Evolutionary conservation across 352 stramenopile genomes (phyloP).

Genomic region (Globisporangium emineosum): DNA sequence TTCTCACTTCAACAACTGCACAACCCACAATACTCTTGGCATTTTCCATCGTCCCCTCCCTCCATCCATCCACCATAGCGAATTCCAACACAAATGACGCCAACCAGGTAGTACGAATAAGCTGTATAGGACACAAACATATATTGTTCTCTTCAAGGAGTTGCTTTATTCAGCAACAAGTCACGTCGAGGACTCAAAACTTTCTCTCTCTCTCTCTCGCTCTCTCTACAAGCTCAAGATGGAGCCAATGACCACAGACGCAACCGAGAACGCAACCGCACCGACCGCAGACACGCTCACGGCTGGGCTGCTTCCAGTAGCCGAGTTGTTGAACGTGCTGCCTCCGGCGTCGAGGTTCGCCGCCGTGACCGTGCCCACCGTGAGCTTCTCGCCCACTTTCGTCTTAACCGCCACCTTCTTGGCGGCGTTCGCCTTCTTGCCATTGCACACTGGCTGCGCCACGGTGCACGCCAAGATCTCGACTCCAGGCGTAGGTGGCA

Average conservation of each 20-base stretch:
- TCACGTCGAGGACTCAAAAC: neutral
- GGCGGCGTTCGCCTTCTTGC: constrained; percentile 50
- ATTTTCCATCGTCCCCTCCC: neutral
- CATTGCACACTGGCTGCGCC: constrained; percentile 53
- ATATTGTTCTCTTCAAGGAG: neutral
- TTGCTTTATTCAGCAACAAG: constrained; percentile 1
- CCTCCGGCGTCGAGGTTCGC: constrained; percentile 8
- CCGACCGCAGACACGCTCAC: constrained; percentile 3
- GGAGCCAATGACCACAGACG: constrained; percentile 11
- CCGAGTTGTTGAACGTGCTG: constrained; percentile 14
- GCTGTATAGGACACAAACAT: neutral
- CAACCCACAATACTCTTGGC: neutral
- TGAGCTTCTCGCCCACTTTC: constrained; percentile 22
- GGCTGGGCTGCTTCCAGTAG: neutral
- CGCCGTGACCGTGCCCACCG: constrained; percentile 14
- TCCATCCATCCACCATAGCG: neutral
- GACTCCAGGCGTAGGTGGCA: constrained; percentile 22
- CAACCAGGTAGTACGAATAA: no score
- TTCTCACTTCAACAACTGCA: neutral
- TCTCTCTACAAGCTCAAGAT: constrained; percentile 13
- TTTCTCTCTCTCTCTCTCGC: neutral
- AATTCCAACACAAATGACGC: no score
- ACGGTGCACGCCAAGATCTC: constrained; percentile 41
- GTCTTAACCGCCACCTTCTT: constrained; percentile 28
- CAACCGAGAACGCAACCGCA: constrained; percentile 10